Evolutionary conservation across 2,329 filamentous ascomycete species (phyloP), one percentile per base, ranked within the genome.

Genomic region (Lecanicillium sp.): DNA sequence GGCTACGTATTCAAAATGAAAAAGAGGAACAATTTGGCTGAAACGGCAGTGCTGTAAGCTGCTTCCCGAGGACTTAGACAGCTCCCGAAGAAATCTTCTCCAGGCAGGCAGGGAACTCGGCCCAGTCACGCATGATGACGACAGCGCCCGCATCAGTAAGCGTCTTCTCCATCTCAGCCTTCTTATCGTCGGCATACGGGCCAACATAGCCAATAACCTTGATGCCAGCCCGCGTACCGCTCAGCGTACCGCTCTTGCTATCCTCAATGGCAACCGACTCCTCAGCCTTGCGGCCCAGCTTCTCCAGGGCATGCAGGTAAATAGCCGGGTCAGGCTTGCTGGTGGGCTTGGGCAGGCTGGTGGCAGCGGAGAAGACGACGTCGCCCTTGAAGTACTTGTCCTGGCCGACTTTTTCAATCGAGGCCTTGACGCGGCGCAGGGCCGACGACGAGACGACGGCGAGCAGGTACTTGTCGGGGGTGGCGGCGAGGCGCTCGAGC

Each of bases 271-370:
- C 84, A 22, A 95, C 72, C 48, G 76, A 80, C 69, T 94, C 81
- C 33, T 68, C 67, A 2, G 86, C 68, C 52, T 73, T 76, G 64
- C 83, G 83, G 45, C 81, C 82, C 37, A 94, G 72, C 56, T 77
- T 66, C 63, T 87, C 66, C 57, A 88, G 76, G 17, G 88, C 84
- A 59, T 82, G 74, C 47, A 87, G 64, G 68, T 95, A 95, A 64
- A 95, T 83, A 49, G 86, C 85, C 14, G 89, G 88, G 63, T 94
- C 85, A 13, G 88, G 88, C 75, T 95, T 95, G 62, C 79, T 85
- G 40, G 86, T 89, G n/a, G 88, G 88, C 55, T 70, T 77, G 41
- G 76, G 68, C 50, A 95, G 74, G 42, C 81, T 87, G 22, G 81
- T 86, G 41, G 87, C 87, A 40, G 88, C 88, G 32, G 81, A 87